These are phyloP conservation scores for Carex kokanica DNA, from an alignment of 176 grass and related monocot genomes.

Conservation along the genomic window DNA sequence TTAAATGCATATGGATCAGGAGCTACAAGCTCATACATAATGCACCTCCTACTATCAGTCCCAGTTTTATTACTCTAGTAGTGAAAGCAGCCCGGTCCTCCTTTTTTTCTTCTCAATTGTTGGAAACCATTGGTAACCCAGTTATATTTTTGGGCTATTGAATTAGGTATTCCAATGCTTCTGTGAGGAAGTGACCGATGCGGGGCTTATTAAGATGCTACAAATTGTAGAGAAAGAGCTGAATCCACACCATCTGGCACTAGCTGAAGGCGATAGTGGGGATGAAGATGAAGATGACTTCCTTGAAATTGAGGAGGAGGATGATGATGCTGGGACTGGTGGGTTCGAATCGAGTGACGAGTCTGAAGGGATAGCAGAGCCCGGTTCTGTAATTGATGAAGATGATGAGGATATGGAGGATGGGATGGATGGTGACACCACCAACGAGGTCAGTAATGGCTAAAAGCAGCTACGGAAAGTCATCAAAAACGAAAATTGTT, in stretches of 20 bases:
- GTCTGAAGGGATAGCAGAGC: slow-evolving; percentile 40
- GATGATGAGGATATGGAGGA: slow-evolving; percentile 24
- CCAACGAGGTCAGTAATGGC: slow-evolving; percentile 15
- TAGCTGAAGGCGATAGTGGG: slow-evolving; percentile 44
- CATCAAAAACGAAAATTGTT: background rate
- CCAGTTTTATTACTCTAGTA: background rate
- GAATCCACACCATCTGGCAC: slow-evolving; percentile 37
- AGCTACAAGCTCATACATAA: background rate
- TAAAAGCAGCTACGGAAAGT: background rate
- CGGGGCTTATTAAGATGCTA: slow-evolving; percentile 78
- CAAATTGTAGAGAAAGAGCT: slow-evolving; percentile 81
- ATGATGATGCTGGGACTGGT: slow-evolving; percentile 27
- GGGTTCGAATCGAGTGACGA: slow-evolving; percentile 43
- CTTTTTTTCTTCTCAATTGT: background rate
- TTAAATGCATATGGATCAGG: background rate
- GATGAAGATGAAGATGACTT: slow-evolving; percentile 44
- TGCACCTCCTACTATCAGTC: background rate
- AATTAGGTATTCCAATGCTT: slow-evolving; percentile 70
- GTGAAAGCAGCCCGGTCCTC: background rate
- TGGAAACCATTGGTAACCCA: background rate
- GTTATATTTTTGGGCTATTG: background rate
- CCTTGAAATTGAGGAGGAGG: slow-evolving; percentile 49
- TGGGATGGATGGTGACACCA: slow-evolving; percentile 15
- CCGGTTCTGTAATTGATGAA: slow-evolving; percentile 35
- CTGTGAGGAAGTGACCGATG: slow-evolving; percentile 78